phyloP scores from a whole-genome alignment of 805 yeast genomes.

The Hermanozyma aechmeae region DNA sequence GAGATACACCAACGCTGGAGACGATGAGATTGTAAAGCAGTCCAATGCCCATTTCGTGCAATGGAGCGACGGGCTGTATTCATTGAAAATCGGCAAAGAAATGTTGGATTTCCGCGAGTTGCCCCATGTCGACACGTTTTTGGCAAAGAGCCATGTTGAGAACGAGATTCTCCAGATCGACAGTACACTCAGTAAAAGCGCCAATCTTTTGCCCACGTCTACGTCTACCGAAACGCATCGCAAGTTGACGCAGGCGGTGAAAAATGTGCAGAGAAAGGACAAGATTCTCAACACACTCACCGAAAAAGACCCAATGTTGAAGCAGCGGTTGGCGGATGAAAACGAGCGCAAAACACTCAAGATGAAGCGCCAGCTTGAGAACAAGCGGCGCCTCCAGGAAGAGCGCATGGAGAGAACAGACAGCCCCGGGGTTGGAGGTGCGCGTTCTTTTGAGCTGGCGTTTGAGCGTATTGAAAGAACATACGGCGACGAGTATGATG shows the following conservation, averaged over 20 bases:
- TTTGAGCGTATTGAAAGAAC: conserved; percentile 30
- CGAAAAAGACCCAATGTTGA: conserved; percentile 60
- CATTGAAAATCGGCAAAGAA: conserved; percentile 82
- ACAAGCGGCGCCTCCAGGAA: conserved; percentile 46
- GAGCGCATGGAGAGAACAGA: conserved; percentile 47
- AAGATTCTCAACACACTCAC: conserved; percentile 45
- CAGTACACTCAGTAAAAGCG: conserved; percentile 50
- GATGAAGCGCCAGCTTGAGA: conserved; percentile 58
- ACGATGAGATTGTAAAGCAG: conserved; percentile 68
- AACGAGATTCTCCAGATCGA: conserved; percentile 66
- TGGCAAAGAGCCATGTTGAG: conserved; percentile 62
- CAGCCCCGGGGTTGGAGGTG: conserved; percentile 15
- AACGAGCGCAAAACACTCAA: conserved; percentile 48
- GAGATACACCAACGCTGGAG: conserved; percentile 77
- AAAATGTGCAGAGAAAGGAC: conserved; percentile 37
- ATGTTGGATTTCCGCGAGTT: conserved; percentile 67
- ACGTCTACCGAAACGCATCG: conserved; percentile 79
- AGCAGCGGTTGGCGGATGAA: conserved; percentile 58
- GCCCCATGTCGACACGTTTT: conserved; percentile 59
- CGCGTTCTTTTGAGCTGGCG: conserved; percentile 19
- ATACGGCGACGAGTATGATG: conserved; percentile 20
- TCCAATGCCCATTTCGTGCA: conserved; percentile 83
- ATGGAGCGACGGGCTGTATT: conserved; percentile 90
- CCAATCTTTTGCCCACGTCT: conserved; percentile 83
- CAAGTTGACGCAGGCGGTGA: conserved; percentile 64